phyloP scores from a whole-genome alignment of 139 green algal species.

The Closterium sp. region DNA sequence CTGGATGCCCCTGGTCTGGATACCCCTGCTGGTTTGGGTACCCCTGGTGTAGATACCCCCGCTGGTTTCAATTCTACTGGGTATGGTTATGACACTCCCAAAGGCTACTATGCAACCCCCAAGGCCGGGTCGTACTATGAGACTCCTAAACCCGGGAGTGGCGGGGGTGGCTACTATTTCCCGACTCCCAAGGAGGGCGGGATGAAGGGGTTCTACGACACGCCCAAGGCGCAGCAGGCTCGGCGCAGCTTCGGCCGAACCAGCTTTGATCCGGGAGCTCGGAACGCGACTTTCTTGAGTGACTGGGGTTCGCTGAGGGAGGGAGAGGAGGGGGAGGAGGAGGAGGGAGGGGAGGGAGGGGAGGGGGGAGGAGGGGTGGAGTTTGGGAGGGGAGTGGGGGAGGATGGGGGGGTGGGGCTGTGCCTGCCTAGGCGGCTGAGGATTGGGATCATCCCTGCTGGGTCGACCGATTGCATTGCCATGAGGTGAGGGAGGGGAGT shows the following conservation, averaged over 20 bases:
- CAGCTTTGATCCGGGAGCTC: neutral
- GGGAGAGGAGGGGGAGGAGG: neutral
- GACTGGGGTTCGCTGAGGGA: neutral
- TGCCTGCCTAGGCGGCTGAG: neutral
- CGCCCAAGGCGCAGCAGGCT: neutral
- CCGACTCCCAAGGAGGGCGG: neutral
- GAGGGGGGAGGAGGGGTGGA: neutral
- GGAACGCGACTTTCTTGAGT: neutral
- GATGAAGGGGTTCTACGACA: neutral
- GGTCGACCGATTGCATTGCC: constrained; percentile 24
- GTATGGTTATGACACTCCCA: neutral
- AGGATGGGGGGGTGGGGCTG: neutral
- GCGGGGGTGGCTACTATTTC: neutral
- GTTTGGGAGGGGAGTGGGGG: neutral
- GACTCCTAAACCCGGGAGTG: neutral
- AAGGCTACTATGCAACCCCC: neutral
- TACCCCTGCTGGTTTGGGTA: too few species aligned
- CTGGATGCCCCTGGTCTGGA: too few species aligned
- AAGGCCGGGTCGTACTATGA: neutral
- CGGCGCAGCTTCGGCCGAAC: neutral
- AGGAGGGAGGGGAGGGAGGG: neutral
- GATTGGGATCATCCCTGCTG: constrained; percentile 25
- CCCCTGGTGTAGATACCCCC: too few species aligned
- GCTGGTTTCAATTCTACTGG: too few species aligned
- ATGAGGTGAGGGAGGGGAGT: constrained; percentile 4